Evolutionary conservation across 768 basidiomycete species (phyloP).

Genomic region (Collybia nuda): DNA sequence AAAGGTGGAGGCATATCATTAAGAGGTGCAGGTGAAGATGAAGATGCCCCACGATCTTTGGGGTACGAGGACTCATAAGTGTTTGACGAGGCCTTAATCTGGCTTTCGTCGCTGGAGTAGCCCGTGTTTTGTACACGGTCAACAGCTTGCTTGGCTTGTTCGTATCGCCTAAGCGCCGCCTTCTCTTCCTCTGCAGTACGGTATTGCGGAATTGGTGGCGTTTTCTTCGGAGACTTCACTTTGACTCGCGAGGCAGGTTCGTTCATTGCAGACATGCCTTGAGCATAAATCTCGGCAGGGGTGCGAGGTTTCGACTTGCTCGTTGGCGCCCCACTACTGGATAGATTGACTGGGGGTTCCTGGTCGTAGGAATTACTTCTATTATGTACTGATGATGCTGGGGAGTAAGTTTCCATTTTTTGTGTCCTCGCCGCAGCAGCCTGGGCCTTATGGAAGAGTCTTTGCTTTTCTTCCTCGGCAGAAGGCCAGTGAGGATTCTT

Average conservation of each 20-base stretch:
- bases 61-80: conserved; percentile 67
- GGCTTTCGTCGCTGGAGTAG: conserved; percentile 15
- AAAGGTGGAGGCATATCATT: conserved; percentile 55
- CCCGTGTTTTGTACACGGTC: conserved; percentile 49
- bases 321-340: conserved; percentile 11
- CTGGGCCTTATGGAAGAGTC: conserved; percentile 69
- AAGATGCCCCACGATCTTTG: conserved; percentile 22
- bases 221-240: conserved; percentile 3
- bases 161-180: conserved; percentile 63
- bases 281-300: conserved; percentile 17
- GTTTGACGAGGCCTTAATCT: conserved; percentile 20
- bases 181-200: conserved; percentile 75
- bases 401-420: conserved; percentile 28
- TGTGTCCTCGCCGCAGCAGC: conserved; percentile 63
- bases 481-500: conserved; percentile 49
- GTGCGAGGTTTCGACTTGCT: conserved; percentile 4
- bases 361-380: conserved; percentile 19
- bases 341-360: conserved; percentile 7
- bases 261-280: conserved; percentile 29
- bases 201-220: conserved; percentile 44
- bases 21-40: conserved; percentile 18
- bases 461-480: conserved; percentile 76
- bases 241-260: conserved; percentile 17
- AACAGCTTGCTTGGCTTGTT: conserved; percentile 72
- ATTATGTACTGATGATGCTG: conserved; percentile 22